Base-by-base conservation (phyloP, 495 filamentous ascomycete species). In the Neurospora sp. region DNA sequence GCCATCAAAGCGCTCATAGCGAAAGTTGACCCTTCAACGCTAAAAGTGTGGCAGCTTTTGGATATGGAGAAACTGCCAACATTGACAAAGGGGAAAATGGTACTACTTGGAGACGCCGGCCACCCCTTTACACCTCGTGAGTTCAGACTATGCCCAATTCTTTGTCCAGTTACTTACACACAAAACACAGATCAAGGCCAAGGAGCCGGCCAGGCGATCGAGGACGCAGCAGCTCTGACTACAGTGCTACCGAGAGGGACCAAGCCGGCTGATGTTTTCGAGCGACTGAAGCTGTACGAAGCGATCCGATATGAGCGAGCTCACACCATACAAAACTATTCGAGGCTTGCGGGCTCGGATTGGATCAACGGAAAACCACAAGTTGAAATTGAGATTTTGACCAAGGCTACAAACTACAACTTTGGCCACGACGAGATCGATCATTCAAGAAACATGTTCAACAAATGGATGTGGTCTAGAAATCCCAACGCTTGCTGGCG, bases 341-440 rank as follows among this genome's bases (percentile, higher is more conserved):
- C 86, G 27, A 79, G 86, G 4, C 72, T 79, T 22, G 76, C 81
- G 2, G 87, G 87, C 27, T 72, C 74, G 70, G 85, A 88, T 76
- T 74, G 80, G 68, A 77, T 75, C 14, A 74, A 79, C 41, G 77
- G 73, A 14, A 76, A 79, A n/a, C 73, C 74, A 31, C 73, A 79
- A 27, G 72, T 79, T 10, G 81, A 84, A 71, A 80, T 79, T 82
- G 76, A 76, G 78, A 72, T 31, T 38, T 27, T 16, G 75, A 79
- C 79, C 68, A 74, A 74, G 7, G 89, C 86, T 75, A 82, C 83
- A n/a, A 75, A 77, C 37, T 89, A 89, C 72, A 89, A 87, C 72
- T 88, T 88, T 74, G 85, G 85, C 39, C 86, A 90, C 74, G 88
- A 90, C 72, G 89, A 89, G 69, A 85, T 82, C 73, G 87, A 90